Evolutionary conservation across 768 basidiomycete genomes (phyloP).

Genomic region (Tubosaeta brunneosetosa): DNA sequence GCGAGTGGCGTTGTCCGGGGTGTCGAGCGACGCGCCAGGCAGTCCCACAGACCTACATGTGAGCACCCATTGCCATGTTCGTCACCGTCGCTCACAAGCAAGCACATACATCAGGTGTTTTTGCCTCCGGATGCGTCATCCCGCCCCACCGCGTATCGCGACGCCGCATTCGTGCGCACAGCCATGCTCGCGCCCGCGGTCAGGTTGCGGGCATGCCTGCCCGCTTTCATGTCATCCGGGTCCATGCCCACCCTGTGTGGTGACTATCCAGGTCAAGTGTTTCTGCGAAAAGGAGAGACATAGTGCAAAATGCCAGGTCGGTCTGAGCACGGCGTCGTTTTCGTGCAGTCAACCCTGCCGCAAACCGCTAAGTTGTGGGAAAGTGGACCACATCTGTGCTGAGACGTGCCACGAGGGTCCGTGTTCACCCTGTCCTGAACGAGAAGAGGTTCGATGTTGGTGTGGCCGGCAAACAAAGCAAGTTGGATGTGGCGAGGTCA

Average conservation of each 20-base stretch:
- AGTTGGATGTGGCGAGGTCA: constrained; percentile 65
- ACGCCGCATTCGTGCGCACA: constrained; percentile 76
- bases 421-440: constrained; percentile 61
- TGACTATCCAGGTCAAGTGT: constrained; percentile 73
- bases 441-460: constrained; percentile 62
- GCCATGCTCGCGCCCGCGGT: constrained; percentile 57
- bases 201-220: constrained; percentile 74
- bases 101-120: constrained; percentile 61
- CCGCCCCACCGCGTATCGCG: constrained; percentile 61
- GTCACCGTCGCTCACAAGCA: background rate
- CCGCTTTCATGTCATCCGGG: constrained; percentile 88
- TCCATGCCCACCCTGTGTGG: constrained; percentile 90
- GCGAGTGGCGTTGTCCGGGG: constrained; percentile 91
- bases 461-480: constrained; percentile 67
- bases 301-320: constrained; percentile 41
- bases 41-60: constrained; percentile 67
- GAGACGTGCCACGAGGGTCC: constrained; percentile 70
- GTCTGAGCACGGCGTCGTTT: constrained; percentile 31
- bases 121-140: constrained; percentile 71
- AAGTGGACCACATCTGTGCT: constrained; percentile 60
- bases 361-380: constrained; percentile 56
- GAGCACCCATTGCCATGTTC: background rate
- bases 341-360: constrained; percentile 39
- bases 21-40: constrained; percentile 77
- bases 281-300: constrained; percentile 62